Base-by-base conservation (phyloP, 179 eudicot species). In the Spergularia azorica region DNA sequence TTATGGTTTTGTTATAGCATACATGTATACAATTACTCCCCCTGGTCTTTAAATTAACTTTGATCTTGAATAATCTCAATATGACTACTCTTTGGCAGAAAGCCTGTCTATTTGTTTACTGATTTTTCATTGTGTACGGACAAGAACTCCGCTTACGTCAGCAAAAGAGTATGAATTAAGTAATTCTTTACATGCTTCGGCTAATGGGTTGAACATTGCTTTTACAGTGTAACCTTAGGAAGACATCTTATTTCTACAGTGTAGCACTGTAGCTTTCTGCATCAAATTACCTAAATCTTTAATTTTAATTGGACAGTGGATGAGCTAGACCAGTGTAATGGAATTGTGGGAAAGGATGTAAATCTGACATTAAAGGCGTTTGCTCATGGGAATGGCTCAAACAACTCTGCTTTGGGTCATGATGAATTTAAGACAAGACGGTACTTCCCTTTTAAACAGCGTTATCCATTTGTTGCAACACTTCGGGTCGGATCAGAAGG, bases 401-500 rank as follows among this genome's bases (percentile, higher is more conserved):
- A 82, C 26, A 81, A 80, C 61, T 65, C 74, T 79, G 39, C 82
- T 26, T 59, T 82, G 80, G 65, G 71, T 71, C 78, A 79, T 32
- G 87, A 81, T 13, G 87, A 87, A 76, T 83, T 87, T 72, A 85
- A 82, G 59, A 75, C 82, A 70, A 89, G 81, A 78, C 87, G 58
- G 32, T 91, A 91, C 80, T 93, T 92, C 80, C 98, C 98, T 54
- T 95, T 95, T 71, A 89, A 81, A 84, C 92, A 90, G 86, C 85
- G 89, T 66, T 89, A 88, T 83, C 90, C 93, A 20, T 95, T 88
- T 83, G 98, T 93, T 76, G 96, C 97, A 56, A 95, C 98, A 52
- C 88, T 95, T 43, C 82, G 98, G 76, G 93, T 91, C 18, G 98
- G 97, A 78, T 79, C 88, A 70, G 97, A 95, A 73, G 98, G 98